Conservation (phyloP, 257 asterid genomes). For the Scutellaria barbata region DNA sequence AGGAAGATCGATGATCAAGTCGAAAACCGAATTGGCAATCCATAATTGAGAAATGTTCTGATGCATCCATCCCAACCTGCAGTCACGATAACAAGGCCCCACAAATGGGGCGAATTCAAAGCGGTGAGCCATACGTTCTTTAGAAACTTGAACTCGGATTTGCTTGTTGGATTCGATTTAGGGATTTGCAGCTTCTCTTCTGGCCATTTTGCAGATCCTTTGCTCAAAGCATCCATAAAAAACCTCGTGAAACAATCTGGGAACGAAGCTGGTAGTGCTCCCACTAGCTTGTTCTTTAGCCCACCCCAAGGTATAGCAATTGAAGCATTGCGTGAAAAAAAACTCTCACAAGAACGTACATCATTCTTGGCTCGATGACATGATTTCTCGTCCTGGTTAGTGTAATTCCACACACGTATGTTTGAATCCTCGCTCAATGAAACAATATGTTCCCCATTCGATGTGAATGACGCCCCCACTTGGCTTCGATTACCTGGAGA, state of each 20-base stretch:
- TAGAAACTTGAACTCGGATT: constrained; percentile 69
- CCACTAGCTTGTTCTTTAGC: constrained; percentile 53
- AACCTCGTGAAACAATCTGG: constrained; percentile 65
- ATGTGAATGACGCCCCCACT: constrained; percentile 73
- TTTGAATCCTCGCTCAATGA: constrained; percentile 71
- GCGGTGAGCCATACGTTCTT: constrained; percentile 70
- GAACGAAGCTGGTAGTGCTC: constrained; percentile 50
- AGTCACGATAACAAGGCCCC: constrained; percentile 89
- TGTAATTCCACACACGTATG: constrained; percentile 72
- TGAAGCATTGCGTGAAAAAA: constrained; percentile 72
- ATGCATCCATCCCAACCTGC: constrained; percentile 97
- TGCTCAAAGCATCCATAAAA: constrained; percentile 66
- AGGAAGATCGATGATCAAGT: no score
- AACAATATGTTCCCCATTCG: constrained; percentile 80
- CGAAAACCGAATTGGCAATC: constrained; percentile 68
- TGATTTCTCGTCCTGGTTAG: constrained; percentile 45
- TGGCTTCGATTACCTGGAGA: constrained; percentile 64
- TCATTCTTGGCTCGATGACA: constrained; percentile 44
- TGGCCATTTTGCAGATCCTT: constrained; percentile 79
- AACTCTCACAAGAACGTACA: constrained; percentile 61
- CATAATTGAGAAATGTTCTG: constrained; percentile 82
- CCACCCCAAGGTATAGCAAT: constrained; percentile 91
- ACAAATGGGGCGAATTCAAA: constrained; percentile 61
- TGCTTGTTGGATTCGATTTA: constrained; percentile 37
- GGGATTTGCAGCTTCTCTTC: constrained; percentile 64